A percentile compares a stretch with the other conserved stretches of the same genome.
phyloP scores from a whole-genome alignment of 371 early-diverging fungal genomes.

The Mortierella sp. region DNA sequence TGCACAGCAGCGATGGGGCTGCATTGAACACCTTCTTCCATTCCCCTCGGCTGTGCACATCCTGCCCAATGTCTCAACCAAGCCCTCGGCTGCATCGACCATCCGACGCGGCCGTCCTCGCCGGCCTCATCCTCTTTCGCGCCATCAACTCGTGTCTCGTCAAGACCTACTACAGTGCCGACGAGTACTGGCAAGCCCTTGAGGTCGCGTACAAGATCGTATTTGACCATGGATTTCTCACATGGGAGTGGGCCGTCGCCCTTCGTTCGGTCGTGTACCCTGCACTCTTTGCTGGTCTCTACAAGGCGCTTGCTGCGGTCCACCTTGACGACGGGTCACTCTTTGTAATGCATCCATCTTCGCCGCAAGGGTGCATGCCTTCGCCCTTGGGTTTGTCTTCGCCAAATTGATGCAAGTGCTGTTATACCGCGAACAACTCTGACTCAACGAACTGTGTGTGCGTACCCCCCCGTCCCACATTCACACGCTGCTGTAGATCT shows the following conservation, averaged over 20 bases:
- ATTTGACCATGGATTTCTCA: conserved; percentile 88
- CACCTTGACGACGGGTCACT: conserved; percentile 69
- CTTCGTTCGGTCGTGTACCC: conserved; percentile 87
- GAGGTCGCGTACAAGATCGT: conserved; percentile 87
- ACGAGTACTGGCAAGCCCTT: conserved; percentile 92
- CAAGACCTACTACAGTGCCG: conserved; percentile 83
- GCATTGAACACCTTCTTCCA: background rate
- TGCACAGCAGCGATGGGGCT: too few species aligned
- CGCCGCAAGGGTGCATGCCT: too few species aligned
- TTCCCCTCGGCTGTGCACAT: background rate
- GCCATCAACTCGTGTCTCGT: conserved; percentile 70
- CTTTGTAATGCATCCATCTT: too few species aligned
- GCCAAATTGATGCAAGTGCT: too few species aligned
- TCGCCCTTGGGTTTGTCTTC: too few species aligned
- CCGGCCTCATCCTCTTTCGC: conserved; percentile 66
- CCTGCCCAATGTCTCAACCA: background rate
- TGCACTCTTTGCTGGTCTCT: conserved; percentile 76
- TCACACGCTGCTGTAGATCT: conserved; percentile 62
- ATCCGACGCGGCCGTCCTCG: conserved; percentile 34
- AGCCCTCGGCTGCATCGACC: background rate
- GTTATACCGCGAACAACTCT: too few species aligned
- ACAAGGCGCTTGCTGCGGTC: conserved; percentile 64
- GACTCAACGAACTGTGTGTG: too few species aligned
- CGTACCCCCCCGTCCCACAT: too few species aligned
- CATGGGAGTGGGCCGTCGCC: conserved; percentile 92